These are phyloP conservation scores for Backusella tarrabulga DNA, from an alignment of 192 early-diverging fungal genomes.

Conservation along the genomic window DNA sequence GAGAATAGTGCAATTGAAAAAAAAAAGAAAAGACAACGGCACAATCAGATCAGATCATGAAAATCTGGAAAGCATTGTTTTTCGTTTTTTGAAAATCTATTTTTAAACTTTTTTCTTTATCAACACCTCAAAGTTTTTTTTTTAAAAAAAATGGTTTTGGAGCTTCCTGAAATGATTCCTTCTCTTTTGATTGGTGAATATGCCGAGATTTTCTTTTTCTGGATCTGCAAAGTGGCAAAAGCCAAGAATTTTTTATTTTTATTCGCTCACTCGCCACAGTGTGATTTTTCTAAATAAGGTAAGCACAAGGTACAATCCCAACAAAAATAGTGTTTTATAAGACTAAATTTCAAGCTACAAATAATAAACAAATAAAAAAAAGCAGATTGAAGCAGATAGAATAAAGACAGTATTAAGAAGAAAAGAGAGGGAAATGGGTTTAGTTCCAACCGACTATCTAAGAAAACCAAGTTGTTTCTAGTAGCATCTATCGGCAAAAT, in stretches of 20 bases:
- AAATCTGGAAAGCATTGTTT: neutral
- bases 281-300: neutral
- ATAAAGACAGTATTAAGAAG: neutral
- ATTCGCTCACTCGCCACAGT: neutral
- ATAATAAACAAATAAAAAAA: neutral
- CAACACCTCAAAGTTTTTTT: neutral
- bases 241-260: neutral
- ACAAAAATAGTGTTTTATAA: neutral
- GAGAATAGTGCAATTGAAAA: neutral
- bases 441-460: neutral
- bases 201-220: neutral
- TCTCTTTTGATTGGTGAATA: neutral
- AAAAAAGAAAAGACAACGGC: neutral
- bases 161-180: neutral
- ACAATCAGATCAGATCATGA: neutral
- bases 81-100: neutral
- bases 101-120: neutral
- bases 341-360: neutral
- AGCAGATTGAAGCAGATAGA: neutral
- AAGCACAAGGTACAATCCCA: neutral
- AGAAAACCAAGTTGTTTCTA: neutral
- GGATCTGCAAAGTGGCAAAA: constrained; percentile 5
- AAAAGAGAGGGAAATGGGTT: neutral
- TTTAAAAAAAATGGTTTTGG: neutral
- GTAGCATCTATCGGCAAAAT: neutral